Base-by-base conservation (phyloP, 2,329 filamentous ascomycete genomes). In the Monilinia fructigena region DNA sequence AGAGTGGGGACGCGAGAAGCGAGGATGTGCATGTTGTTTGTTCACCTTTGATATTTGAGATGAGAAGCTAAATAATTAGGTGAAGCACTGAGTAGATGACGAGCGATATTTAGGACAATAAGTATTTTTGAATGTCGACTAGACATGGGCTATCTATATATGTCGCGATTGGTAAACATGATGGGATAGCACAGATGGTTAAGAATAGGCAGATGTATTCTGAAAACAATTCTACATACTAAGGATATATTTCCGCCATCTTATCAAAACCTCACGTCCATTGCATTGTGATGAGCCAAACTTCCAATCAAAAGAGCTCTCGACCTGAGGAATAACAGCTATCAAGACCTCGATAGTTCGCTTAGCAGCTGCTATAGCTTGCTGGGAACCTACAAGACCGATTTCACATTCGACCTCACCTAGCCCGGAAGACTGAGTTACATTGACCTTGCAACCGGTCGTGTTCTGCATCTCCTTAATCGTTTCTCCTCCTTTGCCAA, bases 401-500 rank as follows among this genome's bases (percentile, higher is more conserved):
- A 97, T 96, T 77, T 96, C 91, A 74, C 93, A 88, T 77, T 95
- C 89, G 66, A 88, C 84, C 75, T 96, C 92, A 70, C 86, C 85
- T 59, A 89, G 89, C 20, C 90, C 90, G 47, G 88, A 89, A 10
- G 92, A 89, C 74, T 91, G 91, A 42, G 91, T 91, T 31, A 97
- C 93, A 74, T 97, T 97, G 82, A 97, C 96, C 81, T 96, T 96
- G 84, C 93, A 97, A 55, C 91, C 90, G 6, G 92, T 95, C 42
- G 82, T 85, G 75, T 88, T 89, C 78, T 97, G 93, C 89, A 97
- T 96, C 72, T 96, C 92, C 71, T 93, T 92, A 76, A 97, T 97
- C 0, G 93, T 96, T 80, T 97, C 93, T 70, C 93, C 93, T 66
- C 92, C 91, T 82, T 96, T 96, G 70, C 93, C 93, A 68, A 97